These are phyloP conservation scores for Penicillium sp. DNA, from an alignment of 2,329 filamentous ascomycete genomes.

Conservation along the genomic window DNA sequence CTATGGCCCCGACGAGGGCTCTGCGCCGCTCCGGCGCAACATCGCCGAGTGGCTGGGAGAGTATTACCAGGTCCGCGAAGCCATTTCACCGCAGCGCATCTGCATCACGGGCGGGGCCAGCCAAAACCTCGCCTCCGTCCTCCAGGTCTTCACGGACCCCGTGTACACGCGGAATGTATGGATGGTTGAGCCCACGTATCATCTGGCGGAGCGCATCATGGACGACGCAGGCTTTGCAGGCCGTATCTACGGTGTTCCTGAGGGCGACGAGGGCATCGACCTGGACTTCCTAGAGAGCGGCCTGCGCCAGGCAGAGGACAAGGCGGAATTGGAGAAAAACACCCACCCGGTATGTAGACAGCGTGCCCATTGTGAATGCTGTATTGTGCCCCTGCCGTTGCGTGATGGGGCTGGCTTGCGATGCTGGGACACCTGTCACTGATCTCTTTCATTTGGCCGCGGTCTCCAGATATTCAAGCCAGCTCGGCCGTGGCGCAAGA, in stretches of 20 bases:
- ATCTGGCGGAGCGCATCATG: constrained; percentile 81
- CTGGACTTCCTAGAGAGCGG: constrained; percentile 57
- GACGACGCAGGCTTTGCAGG: constrained; percentile 72
- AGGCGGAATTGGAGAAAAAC: constrained; percentile 40
- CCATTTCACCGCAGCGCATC: constrained; percentile 59
- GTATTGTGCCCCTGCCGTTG: neutral
- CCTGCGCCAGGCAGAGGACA: constrained; percentile 51
- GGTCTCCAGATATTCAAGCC: constrained; percentile 54
- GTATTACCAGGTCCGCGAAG: constrained; percentile 54
- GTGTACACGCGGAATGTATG: constrained; percentile 71
- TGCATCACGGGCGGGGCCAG: constrained; percentile 82
- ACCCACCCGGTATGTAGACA: constrained; percentile 42
- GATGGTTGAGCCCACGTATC: constrained; percentile 79
- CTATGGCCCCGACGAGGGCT: constrained; percentile 77
- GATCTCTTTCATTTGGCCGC: neutral
- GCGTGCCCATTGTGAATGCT: neutral
- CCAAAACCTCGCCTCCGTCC: constrained; percentile 73
- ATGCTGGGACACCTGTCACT: neutral
- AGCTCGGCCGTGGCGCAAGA: constrained; percentile 62
- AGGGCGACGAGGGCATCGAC: constrained; percentile 75
- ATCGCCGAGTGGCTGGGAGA: constrained; percentile 67
- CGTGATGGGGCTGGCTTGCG: constrained; percentile 6
- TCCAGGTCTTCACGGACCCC: constrained; percentile 79
- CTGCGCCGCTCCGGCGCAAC: constrained; percentile 63
- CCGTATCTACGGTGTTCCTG: constrained; percentile 66